Conservation (phyloP, 1,284 basidiomycete species). For the Peniophora sp. region DNA sequence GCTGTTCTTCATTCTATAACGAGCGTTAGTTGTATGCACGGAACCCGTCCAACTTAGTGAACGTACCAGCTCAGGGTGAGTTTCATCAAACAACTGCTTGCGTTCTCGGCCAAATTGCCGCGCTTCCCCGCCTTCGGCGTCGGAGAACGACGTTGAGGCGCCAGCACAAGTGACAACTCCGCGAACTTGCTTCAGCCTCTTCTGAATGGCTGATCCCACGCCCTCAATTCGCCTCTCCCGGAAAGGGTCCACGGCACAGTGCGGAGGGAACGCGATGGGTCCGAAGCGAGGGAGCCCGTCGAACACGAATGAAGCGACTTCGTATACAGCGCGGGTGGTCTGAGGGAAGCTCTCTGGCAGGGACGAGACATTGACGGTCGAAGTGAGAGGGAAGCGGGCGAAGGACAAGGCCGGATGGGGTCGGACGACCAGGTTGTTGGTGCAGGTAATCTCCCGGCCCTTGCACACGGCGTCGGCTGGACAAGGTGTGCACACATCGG, state of each 20-base stretch:
- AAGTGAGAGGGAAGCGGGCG: conserved; percentile 27
- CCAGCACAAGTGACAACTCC: conserved; percentile 68
- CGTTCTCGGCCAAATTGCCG: conserved; percentile 64
- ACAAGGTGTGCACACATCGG: conserved; percentile 76
- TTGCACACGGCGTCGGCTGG: conserved; percentile 77
- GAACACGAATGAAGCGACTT: conserved; percentile 33
- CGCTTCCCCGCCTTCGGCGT: conserved; percentile 57
- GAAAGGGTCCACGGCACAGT: conserved; percentile 77
- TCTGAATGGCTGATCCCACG: conserved; percentile 70
- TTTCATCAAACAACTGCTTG: conserved; percentile 9
- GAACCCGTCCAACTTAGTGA: too few relatives aligned
- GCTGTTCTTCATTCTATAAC: conserved; percentile 1
- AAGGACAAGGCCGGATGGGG: conserved; percentile 54
- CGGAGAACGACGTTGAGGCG: conserved; percentile 24
- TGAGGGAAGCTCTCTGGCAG: conserved; percentile 19
- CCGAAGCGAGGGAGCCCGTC: conserved; percentile 78
- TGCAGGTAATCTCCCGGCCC: conserved; percentile 60
- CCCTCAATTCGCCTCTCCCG: conserved; percentile 73
- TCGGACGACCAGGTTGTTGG: conserved; percentile 66
- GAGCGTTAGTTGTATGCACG: too few relatives aligned
- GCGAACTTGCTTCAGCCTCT: conserved; percentile 57
- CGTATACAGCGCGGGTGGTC: conserved; percentile 36
- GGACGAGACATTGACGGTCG: conserved; percentile 15
- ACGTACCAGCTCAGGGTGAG: too few relatives aligned
- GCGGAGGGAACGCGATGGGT: conserved; percentile 71